Evolutionary conservation across 129 eudicot genomes (phyloP), one percentile per base, ranked within the genome.

Genomic region (Daucus carota): DNA sequence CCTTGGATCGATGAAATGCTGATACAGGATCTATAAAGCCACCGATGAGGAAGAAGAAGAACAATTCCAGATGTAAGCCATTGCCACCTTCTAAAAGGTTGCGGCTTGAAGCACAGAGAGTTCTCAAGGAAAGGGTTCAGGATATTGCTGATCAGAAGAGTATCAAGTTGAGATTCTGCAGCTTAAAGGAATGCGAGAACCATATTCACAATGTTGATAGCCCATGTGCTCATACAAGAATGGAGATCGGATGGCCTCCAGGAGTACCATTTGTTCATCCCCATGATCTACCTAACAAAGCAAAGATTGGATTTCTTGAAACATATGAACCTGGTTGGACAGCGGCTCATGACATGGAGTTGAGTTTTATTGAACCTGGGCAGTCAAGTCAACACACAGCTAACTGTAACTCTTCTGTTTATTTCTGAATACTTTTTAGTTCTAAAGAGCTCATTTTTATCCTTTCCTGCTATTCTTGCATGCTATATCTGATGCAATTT

Each of bases 181-280:
- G 88, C 47, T 76, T 95, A 60, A 95, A 95, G 83, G 97, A 95
- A 71, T 95, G 99, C 69, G 99, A 95, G 86, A 83, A 67, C 78
- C 99, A 95, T 77, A 85, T 95, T 72, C 97, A 86, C 66, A 73
- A 89, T 16, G 88, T 89, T 66, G 99, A 91, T 68, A 89, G 97
- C 75, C 99, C 99, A 22, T 95, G 92, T 73, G 84, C 92, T 36
- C 75, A 75, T 77, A 78, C 82, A 72, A 85, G 92, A 73, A 83
- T 83, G 83, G 92, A 88, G 81, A 86, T 88, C 70, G 92, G 92
- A n/a, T 88, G 92, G 92, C 92, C 92, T 31, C 85, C 87, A 1
- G 92, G 92, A 44, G 92, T 88, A n/a, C 99, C 99, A 3, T 95
- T 95, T 86, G 99, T 95, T 80, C 99, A 95, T 83, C 99, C 99